Evolutionary conservation across 352 stramenopile genomes (phyloP), one percentile per base, ranked within the genome.

Genomic region (Phytophthora meadii): DNA sequence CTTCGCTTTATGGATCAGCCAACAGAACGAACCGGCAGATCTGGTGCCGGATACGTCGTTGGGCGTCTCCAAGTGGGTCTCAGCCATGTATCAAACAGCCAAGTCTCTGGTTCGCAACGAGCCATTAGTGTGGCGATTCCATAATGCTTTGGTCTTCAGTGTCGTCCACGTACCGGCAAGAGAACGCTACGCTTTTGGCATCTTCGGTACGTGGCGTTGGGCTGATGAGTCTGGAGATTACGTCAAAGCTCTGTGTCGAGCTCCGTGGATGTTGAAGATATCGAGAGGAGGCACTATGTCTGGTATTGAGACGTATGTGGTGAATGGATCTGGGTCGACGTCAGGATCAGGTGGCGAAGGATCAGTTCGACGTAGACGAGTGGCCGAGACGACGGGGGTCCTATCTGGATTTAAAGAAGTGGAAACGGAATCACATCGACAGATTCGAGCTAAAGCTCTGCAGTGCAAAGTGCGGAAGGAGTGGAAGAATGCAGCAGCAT

Each of bases 131-230:
- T 94, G 87, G 87, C 71, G 68, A 14, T 76, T 77, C 27, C 55
- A 92, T 52, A 93, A 93, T 37, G 74, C 65, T 6, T 24, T 92
- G 7, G 55, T 78, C 19, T 92, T 89, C 59, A 92, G 77, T 17
- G 73, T 94, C 41, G 83, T 87, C 30, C 76, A 83, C 47, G 82
- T 94, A 7, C 75, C 79, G 15, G 69, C 78, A 14, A 64, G 84
- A 55, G 76, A 94, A 34, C 76, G 83, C 17, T 81, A 89, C 45
- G 87, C 87, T 9, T 73, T 94, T 34, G 87, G 87, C 11, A 64
- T 78, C 51, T 82, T 90, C 39, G 84, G 84, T 19, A 67, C 74
- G 7, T 94, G 87, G 87, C 79, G 80, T 56, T 94, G 87, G 87
- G 85, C 76, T 14, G 87, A 93, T 64, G 68, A 77, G 37, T 55